Evolutionary conservation across 257 asterid genomes (phyloP), one percentile per base, ranked within the genome.

Genomic region (Solanum paucissectum): DNA sequence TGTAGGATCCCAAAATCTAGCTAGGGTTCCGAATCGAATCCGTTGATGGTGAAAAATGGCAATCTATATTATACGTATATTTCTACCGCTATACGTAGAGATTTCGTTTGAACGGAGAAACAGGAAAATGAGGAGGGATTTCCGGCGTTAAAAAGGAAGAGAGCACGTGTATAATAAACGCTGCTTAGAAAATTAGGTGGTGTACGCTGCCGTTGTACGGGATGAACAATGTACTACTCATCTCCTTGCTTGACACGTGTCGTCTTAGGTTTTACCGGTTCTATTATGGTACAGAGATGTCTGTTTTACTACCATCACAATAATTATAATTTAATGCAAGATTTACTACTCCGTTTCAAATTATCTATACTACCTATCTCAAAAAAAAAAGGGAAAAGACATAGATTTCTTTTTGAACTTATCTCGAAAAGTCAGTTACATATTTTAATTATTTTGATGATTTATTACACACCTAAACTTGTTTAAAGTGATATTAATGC

Each of bases 111-210:
- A 85, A 90, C 89, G 89, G 92, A 72, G 89, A 25, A 88, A 46
- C 44, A 81, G 66, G 79, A 82, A 88, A 37, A 20, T 85, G 25
- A 82, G 16, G 95, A 92, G 95, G 94, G 89, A 92, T 89, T 92
- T 91, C 92, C 94, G 97, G 91, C 96, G 93, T 89, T 87, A 76
- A 86, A 91, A 88, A 23, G 89, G 92, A 88, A 85, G 85, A 27
- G 13, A 88, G 91, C 98, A 93, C 98, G 98, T 95, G 95, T 95
- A 94, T 84, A 79, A 58, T 83, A 75, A 25, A 73, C 9, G 12
- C 37, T 82, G 29, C 25, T 81, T 81, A 16, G 18, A 16, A 29
- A 81, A 81, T 46, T 81, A 27, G 12, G 68, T 46, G n/a, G 7
- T 76, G 69, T 81, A 81, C 85, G 4, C 42, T 49, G 85, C 42